Evolutionary conservation across 306 rosid species (phyloP).

Genomic region (Inga oerstediana): DNA sequence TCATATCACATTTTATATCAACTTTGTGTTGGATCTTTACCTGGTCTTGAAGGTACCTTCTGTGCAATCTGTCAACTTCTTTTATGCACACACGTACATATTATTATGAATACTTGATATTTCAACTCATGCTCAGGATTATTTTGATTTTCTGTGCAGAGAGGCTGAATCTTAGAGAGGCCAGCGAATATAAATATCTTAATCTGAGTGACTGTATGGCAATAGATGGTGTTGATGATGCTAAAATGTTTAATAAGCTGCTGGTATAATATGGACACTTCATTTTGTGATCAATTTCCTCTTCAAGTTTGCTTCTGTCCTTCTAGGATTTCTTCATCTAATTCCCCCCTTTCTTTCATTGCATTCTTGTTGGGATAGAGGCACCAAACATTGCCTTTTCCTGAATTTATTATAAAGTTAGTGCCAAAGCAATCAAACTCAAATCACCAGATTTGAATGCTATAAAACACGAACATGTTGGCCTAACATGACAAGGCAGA

Average conservation of each 20-base stretch:
- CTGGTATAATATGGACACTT: constrained; percentile 55
- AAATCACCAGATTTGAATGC: no score
- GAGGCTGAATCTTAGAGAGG: constrained; percentile 69
- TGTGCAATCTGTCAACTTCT: constrained; percentile 22
- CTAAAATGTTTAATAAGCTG: constrained; percentile 56
- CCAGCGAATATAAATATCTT: constrained; percentile 78
- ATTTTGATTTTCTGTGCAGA: constrained; percentile 58
- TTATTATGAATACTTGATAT: constrained; percentile 19
- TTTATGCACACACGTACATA: neutral
- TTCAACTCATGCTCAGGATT: constrained; percentile 32
- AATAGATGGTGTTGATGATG: constrained; percentile 76
- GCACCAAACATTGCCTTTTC: no score
- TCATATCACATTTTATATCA: constrained; percentile 91
- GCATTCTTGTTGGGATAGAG: neutral
- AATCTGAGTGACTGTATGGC: constrained; percentile 73
- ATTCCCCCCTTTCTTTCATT: constrained; percentile 28
- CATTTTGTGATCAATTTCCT: constrained; percentile 25
- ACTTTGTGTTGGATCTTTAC: constrained; percentile 89
- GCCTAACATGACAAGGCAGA: no score
- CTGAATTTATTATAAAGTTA: no score
- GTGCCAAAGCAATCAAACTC: no score
- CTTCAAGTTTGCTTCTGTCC: constrained; percentile 30
- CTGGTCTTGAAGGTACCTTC: constrained; percentile 52
- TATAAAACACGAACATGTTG: no score
- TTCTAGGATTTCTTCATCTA: constrained; percentile 15